A percentile compares a stretch with the other conserved stretches of the same genome.
Evolutionary conservation across 1,139 yeast species (phyloP).

Genomic region (Geotrichum siamense): DNA sequence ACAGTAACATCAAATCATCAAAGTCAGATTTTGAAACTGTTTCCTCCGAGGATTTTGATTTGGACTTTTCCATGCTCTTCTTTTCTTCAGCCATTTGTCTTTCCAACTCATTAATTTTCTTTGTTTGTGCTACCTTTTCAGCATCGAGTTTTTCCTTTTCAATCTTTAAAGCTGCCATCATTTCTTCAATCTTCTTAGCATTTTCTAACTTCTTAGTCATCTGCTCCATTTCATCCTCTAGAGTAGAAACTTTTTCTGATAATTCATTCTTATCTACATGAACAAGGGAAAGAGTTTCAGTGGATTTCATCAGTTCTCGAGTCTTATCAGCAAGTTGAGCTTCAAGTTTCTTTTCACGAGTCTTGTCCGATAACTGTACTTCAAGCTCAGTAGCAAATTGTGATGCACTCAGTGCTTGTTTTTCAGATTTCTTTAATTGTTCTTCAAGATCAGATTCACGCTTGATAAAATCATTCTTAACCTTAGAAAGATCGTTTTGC

Average conservation of each 20-base stretch:
- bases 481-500: slow-evolving; percentile 14
- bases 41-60: slow-evolving; percentile 20
- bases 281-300: slow-evolving; percentile 17
- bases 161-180: slow-evolving; percentile 5
- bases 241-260: slow-evolving; percentile 15
- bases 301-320: slow-evolving; percentile 16
- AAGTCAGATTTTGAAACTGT: slow-evolving; percentile 54
- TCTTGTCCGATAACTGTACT: slow-evolving; percentile 14
- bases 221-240: slow-evolving; percentile 16
- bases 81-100: slow-evolving; percentile 10
- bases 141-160: slow-evolving; percentile 5
- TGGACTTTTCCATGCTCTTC: slow-evolving; percentile 3
- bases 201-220: slow-evolving; percentile 7
- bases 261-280: slow-evolving; percentile 18
- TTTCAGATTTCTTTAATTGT: slow-evolving; percentile 17
- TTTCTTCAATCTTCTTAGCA: slow-evolving; percentile 7
- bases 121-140: slow-evolving; percentile 12
- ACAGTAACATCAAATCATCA: slow-evolving; percentile 68
- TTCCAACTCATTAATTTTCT: background rate
- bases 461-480: slow-evolving; percentile 10
- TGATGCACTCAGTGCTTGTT: slow-evolving; percentile 16
- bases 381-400: slow-evolving; percentile 15
- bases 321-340: slow-evolving; percentile 16
- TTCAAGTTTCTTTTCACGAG: slow-evolving; percentile 14
- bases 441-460: slow-evolving; percentile 15